Evolutionary conservation across 768 basidiomycete genomes (phyloP), one percentile per base, ranked within the genome.

Genomic region (Pluteus cervinus): DNA sequence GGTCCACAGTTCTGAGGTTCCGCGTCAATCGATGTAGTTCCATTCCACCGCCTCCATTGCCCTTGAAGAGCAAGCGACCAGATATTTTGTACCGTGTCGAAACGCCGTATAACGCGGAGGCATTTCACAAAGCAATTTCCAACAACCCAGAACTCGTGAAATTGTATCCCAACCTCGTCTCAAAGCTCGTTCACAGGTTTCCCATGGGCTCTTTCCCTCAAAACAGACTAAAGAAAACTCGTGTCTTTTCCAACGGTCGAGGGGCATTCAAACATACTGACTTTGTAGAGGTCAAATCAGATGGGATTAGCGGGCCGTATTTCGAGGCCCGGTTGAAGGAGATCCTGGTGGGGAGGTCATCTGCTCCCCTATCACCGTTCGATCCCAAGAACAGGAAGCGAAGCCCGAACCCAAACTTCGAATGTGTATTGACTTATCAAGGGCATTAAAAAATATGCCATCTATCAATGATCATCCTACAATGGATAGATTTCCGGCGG

Each of bases 281-380:
- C 1, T 44, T 48, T 29, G 24, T 51, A 7, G 50, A 52, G 25
- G 28, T 47, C 16, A 30, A 20, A 2, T 42, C 34, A 1, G 21
- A 39, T 11, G 22, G 49, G 1, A 47, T 50, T 38, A 40, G 39
- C 15, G 48, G 49, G 5, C 48, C 51, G 3, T 54, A 36, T 29
- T 10, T 31, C 1, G 41, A 40, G 11, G 33, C 5, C 1, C 42
- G 44, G 25, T 26, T 36, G 2, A 44, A 53, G 18, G 16, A 16
- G 1, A 47, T 47, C 22, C 20, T 50, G 17, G 33, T 1, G 49
- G 52, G 1, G 34, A 32, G 1, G 47, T 51, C 14, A 37, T 43
- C n/a, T 45, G 34, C 29, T 51, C 48, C 2, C 52, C 50, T 2
- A 40, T 53, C 3, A 51, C 46, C 16, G 40, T 55, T 9, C 9